Evolutionary conservation across 2,329 filamentous ascomycete species (phyloP), one percentile per base, ranked within the genome.

Genomic region (Colletotrichum sp.): DNA sequence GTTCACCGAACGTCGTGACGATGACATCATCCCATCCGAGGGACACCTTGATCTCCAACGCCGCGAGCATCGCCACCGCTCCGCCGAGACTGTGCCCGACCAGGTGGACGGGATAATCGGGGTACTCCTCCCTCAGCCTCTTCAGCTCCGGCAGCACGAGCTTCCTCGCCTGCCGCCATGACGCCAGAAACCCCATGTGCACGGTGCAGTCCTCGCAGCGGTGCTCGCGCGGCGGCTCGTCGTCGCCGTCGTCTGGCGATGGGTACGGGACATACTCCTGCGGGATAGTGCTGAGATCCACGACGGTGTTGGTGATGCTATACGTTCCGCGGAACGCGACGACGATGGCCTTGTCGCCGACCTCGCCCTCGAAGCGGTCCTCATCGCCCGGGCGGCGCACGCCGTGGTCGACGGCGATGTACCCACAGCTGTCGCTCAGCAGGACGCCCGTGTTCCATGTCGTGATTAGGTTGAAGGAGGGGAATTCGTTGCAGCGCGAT

Each of bases 321-420:
- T 99, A 98, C 16, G 97, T 99, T 28, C 97, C 97, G 63, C 97
- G 93, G 81, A 99, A 99, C 10, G 96, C 96, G 48, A 99, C 91
- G 61, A 99, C 88, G 72, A 99, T 94, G 36, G 86, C 86, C 55
- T 82, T 81, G 30, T 80, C 72, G 10, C 77, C 73, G n/a, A 79
- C 78, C 24, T 83, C 84, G 82, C 71, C 74, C 13, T 77, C 72
- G 28, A 75, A 57, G 43, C 79, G 74, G 79, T 80, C 70, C 16
- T 67, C 68, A 18, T 74, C 74, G n/a, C 76, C 75, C 30, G 75
- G 76, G 43, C 80, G 78, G 21, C 76, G 78, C n/a, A 78, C 77
- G 24, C 83, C 84, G 81, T 98, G 94, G 77, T 97, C 96, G n/a
- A 99, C 87, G 0, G 95, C 96, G 72, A 99, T 93, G 85, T 98